These are phyloP conservation scores for Starmera stellimalicola DNA, from an alignment of 1,139 yeast genomes.

Conservation along the genomic window DNA sequence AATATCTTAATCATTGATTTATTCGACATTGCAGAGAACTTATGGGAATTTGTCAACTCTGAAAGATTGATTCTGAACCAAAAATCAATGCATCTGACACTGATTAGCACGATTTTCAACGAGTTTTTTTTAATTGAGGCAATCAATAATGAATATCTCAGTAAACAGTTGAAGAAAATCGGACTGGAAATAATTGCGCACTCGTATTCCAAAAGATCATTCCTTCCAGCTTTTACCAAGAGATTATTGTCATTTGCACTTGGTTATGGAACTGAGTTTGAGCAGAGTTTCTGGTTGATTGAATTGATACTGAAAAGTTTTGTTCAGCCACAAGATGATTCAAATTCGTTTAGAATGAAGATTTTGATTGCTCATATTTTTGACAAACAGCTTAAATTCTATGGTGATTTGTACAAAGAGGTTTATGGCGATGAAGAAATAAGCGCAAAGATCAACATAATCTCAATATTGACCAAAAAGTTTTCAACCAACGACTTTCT, in stretches of 20 bases:
- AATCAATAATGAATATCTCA: constrained; percentile 20
- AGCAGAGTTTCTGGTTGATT: constrained; percentile 42
- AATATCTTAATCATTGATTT: constrained; percentile 10
- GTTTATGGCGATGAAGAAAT: constrained; percentile 57
- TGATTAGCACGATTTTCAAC: constrained; percentile 40
- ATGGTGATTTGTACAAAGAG: constrained; percentile 31
- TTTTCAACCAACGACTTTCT: constrained; percentile 30
- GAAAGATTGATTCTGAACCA: constrained; percentile 62
- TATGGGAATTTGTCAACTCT: constrained; percentile 54
- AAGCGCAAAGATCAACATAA: constrained; percentile 40
- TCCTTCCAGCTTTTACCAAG: constrained; percentile 51
- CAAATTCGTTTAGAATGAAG: constrained; percentile 53
- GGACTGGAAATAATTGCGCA: constrained; percentile 36
- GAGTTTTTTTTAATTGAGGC: constrained; percentile 22
- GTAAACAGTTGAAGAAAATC: constrained; percentile 27
- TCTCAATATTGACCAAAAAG: constrained; percentile 32
- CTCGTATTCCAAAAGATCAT: constrained; percentile 57
- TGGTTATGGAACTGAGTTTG: constrained; percentile 24
- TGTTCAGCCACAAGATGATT: constrained; percentile 43
- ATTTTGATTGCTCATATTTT: constrained; percentile 40
- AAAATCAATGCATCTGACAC: constrained; percentile 45
- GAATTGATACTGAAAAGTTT: constrained; percentile 39
- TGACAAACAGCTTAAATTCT: constrained; percentile 12
- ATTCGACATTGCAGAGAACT: constrained; percentile 25
- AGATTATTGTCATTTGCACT: constrained; percentile 34